Base-by-base conservation (phyloP, 345 rosid genomes). In the Conringia planisiliqua region DNA sequence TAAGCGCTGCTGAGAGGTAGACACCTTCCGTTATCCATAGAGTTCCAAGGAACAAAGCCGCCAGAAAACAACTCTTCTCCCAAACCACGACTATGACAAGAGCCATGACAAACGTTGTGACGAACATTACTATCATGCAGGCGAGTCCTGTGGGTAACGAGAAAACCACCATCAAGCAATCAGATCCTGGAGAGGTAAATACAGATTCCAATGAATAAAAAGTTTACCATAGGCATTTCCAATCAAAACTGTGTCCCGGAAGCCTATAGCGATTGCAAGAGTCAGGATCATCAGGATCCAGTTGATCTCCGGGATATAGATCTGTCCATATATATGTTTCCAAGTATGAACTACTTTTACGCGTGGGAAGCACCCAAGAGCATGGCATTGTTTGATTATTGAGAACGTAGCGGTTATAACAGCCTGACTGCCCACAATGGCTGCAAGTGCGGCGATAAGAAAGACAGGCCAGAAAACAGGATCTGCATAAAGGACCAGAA, bases 201-300 rank as follows among this genome's bases (percentile, higher is more conserved):
- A 17, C 13, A 12, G 14, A n/a, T 56, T 17, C 35, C 51, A 47
- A 48, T 47, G 22, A 46, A 54, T 60, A 48, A 36, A 50, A 30
- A 61, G 60, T 80, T 80, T 82, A 93, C 97, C 97, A 30, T 93
- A 93, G 76, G 98, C 98, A 87, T 93, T 88, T 83, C 96, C 98
- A 55, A 91, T 89, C 63, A 81, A 78, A 74, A 88, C 86, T 67
- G 94, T 89, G 80, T 89, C 89, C 62, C 3, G 88, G 73, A 93
- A 88, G 71, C 96, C 97, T 61, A 91, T 48, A 64, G 97, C 82
- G 79, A 91, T 51, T 52, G 93, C 85, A 80, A 93, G 96, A 35
- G 97, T 91, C 29, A 93, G 85, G 76, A 89, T 76, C 98, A 93
- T 91, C 71, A 93, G 88, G 79, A 91, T 91, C 98, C 97, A 93